Evolutionary conservation across 352 stramenopile genomes (phyloP).

Genomic region (Globisporangium cylindrosporum): DNA sequence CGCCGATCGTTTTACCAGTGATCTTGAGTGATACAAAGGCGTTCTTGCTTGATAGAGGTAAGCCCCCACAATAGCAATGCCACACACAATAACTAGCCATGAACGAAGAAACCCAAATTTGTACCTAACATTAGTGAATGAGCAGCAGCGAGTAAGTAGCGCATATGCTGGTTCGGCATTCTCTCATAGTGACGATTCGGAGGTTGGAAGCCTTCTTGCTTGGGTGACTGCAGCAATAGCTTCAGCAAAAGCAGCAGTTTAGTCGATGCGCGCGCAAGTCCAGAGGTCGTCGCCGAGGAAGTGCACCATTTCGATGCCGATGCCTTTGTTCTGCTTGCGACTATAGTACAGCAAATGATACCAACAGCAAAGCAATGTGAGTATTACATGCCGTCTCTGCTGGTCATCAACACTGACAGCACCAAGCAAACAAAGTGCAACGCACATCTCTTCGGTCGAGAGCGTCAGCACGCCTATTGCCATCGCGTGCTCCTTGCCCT

Average conservation of each 20-base stretch:
- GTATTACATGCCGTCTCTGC: not conserved
- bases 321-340: conserved; percentile 94
- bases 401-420: not conserved
- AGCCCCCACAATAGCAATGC: not conserved
- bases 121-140: not conserved
- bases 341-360: conserved; percentile 30
- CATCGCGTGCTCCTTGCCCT: conserved; percentile 97
- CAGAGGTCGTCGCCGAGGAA: conserved; percentile 97
- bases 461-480: conserved; percentile 96
- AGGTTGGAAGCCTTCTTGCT: not conserved
- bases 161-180: not conserved
- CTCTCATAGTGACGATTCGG: not conserved
- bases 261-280: conserved; percentile 81
- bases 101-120: not conserved
- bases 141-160: not conserved
- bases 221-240: too few relatives aligned
- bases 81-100: not conserved
- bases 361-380: conserved; percentile 5
- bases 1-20: not conserved
- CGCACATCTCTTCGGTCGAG: conserved; percentile 95
- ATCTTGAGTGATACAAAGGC: not conserved
- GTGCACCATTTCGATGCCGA: conserved; percentile 96
- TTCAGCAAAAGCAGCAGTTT: conserved; percentile 15
- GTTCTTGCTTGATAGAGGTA: not conserved
- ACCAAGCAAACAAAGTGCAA: not conserved